Base-by-base conservation (phyloP, 2,329 filamentous ascomycete genomes). In the Botryosphaeria dothidea region DNA sequence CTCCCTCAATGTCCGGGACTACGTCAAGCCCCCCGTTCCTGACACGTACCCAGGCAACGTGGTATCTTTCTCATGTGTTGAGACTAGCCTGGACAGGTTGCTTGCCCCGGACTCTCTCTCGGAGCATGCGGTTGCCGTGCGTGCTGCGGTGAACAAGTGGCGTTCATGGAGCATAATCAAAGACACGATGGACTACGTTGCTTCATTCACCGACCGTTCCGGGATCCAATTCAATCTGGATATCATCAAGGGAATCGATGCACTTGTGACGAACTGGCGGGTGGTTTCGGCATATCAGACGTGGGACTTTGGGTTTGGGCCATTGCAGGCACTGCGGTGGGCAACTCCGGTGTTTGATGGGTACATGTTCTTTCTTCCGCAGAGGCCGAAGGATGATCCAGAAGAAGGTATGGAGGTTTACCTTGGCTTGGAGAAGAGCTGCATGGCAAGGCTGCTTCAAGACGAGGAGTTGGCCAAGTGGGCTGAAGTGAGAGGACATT, bases 241-340 rank as follows among this genome's bases (percentile, higher is more conserved):
- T 36, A 70, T 68, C n/a, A 70, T 74, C 36, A 49, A 71, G 8
- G 71, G 70, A 9, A 58, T 72, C 45, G 72, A 71, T 64, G 65
- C 71, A 13, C 70, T 65, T 46, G 71, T 66, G 21, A 69, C 71
- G 17, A 70, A 68, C 66, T 75, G 73, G 73, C 67, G 70, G 54
- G 58, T 29, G 5, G 69, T 72, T 68, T 68, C 61, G 21, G 52
- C 68, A 3, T 73, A 73, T 43, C 57, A 67, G 52, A 65, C 64
- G 45, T 71, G 74, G 65, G 71, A 75, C 62, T 75, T 75, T 64
- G 73, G 73, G 2, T 75, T 75, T 46, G 73, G 73, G 3, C 8
- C 60, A 31, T 71, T 69, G 17, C 56, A 45, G 54, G 67, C 67
- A 27, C 7, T 58, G 31, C 63, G 70, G 3, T 70, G 65, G 65